Percentiles rank a stretch among this genome's conserved stretches.
Evolutionary conservation across 2,329 filamentous ascomycete species (phyloP).

Genomic region (Blastomyces gilchristii): DNA sequence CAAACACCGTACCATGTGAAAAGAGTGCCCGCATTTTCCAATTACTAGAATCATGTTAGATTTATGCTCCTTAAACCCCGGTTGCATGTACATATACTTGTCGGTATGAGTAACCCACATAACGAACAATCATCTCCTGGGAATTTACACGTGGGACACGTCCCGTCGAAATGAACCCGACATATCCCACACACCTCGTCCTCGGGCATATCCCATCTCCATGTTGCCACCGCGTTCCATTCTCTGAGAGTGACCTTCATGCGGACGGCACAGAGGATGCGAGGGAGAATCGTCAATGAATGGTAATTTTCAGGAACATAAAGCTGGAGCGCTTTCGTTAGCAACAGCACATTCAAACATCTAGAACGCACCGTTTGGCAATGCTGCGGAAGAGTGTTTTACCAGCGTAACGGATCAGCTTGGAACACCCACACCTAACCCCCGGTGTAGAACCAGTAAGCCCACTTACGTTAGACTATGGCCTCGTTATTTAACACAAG

Average conservation of each 20-base stretch:
- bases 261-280: slow-evolving; percentile 12
- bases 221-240: slow-evolving; percentile 90
- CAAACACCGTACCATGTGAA: slow-evolving; percentile 65
- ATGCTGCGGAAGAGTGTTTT: background rate
- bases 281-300: background rate
- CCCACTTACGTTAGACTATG: background rate
- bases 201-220: slow-evolving; percentile 95
- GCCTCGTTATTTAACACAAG: background rate
- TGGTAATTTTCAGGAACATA: background rate
- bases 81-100: background rate
- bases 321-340: background rate
- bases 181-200: slow-evolving; percentile 98
- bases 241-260: slow-evolving; percentile 96
- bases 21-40: slow-evolving; percentile 93
- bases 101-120: slow-evolving; percentile 45
- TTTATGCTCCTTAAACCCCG: background rate
- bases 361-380: too few relatives aligned
- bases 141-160: slow-evolving; percentile 95
- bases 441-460: background rate
- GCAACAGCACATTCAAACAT: background rate
- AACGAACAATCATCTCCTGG: slow-evolving; percentile 92
- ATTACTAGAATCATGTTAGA: slow-evolving; percentile 52
- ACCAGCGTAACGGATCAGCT: background rate
- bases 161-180: slow-evolving; percentile 94
- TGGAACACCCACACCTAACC: slow-evolving; percentile 14